Conservation (phyloP, 2,329 filamentous ascomycete species). For the Plenodomus lindquistii region DNA sequence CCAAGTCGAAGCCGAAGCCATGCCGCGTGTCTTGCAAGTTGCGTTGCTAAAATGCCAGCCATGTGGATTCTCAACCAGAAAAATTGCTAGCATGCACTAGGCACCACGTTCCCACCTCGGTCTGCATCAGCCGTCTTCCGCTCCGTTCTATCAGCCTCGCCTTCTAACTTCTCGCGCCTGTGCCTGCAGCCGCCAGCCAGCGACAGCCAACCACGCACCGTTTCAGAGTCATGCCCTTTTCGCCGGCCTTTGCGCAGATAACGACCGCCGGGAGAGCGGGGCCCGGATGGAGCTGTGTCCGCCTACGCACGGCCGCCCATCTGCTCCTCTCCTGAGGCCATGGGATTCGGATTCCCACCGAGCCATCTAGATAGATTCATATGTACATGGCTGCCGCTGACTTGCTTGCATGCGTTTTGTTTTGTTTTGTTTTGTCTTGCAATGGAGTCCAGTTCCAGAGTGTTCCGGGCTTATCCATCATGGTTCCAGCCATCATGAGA, state of each 20-base stretch:
- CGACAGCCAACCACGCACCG: constrained; percentile 19
- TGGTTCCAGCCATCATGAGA: too few species aligned
- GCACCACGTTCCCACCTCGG: not conserved
- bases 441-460: too few species aligned
- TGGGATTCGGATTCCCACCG: not conserved
- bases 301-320: not conserved
- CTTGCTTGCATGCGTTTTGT: too few species aligned
- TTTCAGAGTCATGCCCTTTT: constrained; percentile 18
- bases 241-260: constrained; percentile 9
- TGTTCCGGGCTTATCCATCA: too few species aligned
- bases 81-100: constrained; percentile 5
- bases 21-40: not conserved
- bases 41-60: not conserved
- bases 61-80: constrained; percentile 7
- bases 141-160: constrained; percentile 6
- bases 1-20: not conserved
- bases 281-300: not conserved
- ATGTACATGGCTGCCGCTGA: not conserved
- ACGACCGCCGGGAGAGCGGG: not conserved
- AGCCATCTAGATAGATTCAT: not conserved
- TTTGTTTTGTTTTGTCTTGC: too few species aligned
- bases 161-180: constrained; percentile 3
- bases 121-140: constrained; percentile 7
- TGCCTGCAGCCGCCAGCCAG: constrained; percentile 8
- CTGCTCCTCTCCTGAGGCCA: not conserved